Percentiles rank a stretch among this genome's conserved stretches.
Conservation (phyloP, 78 protist genomes). For the Blattamonas nauphoetae region DNA sequence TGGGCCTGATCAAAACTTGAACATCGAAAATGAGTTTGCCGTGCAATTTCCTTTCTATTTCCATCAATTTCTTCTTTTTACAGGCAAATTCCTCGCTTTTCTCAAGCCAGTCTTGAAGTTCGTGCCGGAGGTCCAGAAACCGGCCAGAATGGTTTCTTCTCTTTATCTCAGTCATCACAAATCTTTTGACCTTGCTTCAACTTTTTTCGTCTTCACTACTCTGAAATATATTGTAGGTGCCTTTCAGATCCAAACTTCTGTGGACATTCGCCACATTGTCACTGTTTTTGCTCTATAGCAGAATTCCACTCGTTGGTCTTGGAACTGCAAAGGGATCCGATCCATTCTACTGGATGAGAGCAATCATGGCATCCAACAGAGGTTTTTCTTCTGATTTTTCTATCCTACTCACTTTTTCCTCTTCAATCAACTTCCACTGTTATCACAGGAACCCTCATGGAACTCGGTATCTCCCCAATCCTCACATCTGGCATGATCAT, state of each 20-base stretch:
- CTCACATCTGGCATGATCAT: slow-evolving; percentile 82
- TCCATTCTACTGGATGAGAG: slow-evolving; percentile 98
- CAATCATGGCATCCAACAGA: slow-evolving; percentile 95
- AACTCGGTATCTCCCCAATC: slow-evolving; percentile 96
- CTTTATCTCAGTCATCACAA: too few relatives aligned
- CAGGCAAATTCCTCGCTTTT: slow-evolving; percentile 49
- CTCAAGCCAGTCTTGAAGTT: slow-evolving; percentile 81
- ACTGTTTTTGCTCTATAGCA: slow-evolving; percentile 93
- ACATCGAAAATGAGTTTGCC: too few relatives aligned
- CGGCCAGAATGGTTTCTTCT: slow-evolving; percentile 62
- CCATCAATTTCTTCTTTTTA: background rate
- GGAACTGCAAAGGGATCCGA: slow-evolving; percentile 64
- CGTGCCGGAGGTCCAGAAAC: slow-evolving; percentile 92
- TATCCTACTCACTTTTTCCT: background rate
- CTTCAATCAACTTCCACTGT: background rate
- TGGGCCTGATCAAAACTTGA: too few relatives aligned
- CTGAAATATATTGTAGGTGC: background rate
- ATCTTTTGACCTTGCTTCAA: background rate
- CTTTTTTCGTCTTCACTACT: background rate
- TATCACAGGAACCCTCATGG: slow-evolving; percentile 96
- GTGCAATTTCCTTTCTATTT: background rate
- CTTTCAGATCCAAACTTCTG: background rate
- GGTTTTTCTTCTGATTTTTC: slow-evolving; percentile 45
- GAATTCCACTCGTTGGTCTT: slow-evolving; percentile 91
- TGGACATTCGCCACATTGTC: slow-evolving; percentile 51